These are phyloP conservation scores for Zizania latifolia DNA, from an alignment of 176 grass and related monocot genomes.

Conservation along the genomic window DNA sequence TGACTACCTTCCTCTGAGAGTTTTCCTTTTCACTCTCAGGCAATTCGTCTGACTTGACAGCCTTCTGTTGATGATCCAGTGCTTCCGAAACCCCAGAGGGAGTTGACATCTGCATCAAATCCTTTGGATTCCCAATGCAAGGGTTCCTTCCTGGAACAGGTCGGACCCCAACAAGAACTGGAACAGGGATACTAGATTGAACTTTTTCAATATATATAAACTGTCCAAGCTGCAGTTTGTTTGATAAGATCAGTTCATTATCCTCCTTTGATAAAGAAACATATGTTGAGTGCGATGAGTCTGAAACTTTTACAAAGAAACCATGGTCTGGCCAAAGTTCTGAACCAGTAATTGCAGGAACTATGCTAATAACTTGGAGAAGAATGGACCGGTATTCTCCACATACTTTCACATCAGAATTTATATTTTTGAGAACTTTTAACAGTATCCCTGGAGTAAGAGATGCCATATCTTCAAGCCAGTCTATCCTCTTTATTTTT, in stretches of 20 bases:
- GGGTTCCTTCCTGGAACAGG: conserved; percentile 92
- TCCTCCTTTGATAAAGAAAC: conserved; percentile 98
- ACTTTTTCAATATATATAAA: conserved; percentile 98
- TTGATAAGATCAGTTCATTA: conserved; percentile 88
- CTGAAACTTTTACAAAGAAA: conserved; percentile 99
- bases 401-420: conserved; percentile 87
- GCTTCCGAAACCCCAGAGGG: conserved; percentile 50
- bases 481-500: conserved; percentile 14
- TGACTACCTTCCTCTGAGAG: conserved; percentile 60
- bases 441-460: conserved; percentile 95
- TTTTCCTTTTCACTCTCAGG: conserved; percentile 81
- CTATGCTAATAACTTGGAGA: conserved; percentile 98
- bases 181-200: conserved; percentile 79
- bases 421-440: conserved; percentile 90
- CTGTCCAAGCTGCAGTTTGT: conserved; percentile 94
- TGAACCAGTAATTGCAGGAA: conserved; percentile 86
- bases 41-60: conserved; percentile 51
- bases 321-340: conserved; percentile 93
- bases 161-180: conserved; percentile 77
- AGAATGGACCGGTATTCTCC: conserved; percentile 93
- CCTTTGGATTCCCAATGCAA: conserved; percentile 89
- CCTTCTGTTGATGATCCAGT: conserved; percentile 42
- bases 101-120: conserved; percentile 94
- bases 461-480: conserved; percentile 68
- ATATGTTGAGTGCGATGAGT: conserved; percentile 89